Evolutionary conservation across 345 rosid species (phyloP).

Genomic region (Trapa bicornis): DNA sequence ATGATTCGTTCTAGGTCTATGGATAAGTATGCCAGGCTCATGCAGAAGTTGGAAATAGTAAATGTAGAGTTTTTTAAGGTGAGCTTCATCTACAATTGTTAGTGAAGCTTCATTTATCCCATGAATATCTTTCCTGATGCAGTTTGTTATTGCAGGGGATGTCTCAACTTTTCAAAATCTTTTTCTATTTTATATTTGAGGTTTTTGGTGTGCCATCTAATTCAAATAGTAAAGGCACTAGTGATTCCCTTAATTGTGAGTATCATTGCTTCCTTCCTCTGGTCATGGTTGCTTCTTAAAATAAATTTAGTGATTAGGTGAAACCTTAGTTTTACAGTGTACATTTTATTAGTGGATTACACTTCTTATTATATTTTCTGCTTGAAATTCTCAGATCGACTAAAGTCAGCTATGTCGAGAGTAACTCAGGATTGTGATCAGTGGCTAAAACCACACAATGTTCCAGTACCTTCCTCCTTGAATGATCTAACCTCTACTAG

Average conservation of each 20-base stretch:
- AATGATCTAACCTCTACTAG: slow-evolving; percentile 58
- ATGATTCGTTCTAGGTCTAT: slow-evolving; percentile 51
- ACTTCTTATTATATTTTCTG: background rate
- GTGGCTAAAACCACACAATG: slow-evolving; percentile 63
- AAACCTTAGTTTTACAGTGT: background rate
- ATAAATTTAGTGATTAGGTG: background rate
- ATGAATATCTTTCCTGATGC: slow-evolving; percentile 45
- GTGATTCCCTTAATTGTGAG: slow-evolving; percentile 63
- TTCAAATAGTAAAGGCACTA: slow-evolving; percentile 46
- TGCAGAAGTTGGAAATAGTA: slow-evolving; percentile 92
- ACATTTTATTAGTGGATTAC: background rate
- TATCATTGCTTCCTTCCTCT: slow-evolving; percentile 8
- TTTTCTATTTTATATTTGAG: slow-evolving; percentile 65
- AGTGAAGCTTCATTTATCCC: slow-evolving; percentile 9
- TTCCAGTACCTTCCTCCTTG: slow-evolving; percentile 34
- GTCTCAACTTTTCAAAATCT: slow-evolving; percentile 80
- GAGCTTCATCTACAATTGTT: slow-evolving; percentile 12
- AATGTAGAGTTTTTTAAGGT: slow-evolving; percentile 96
- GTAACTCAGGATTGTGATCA: slow-evolving; percentile 87
- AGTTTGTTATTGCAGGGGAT: slow-evolving; percentile 74
- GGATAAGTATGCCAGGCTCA: slow-evolving; percentile 97
- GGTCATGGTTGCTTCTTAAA: slow-evolving; percentile 1
- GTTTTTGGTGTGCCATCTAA: slow-evolving; percentile 56
- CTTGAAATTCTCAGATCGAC: slow-evolving; percentile 44
- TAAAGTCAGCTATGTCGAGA: slow-evolving; percentile 68